Evolutionary conservation across 2,329 filamentous ascomycete genomes (phyloP).

Genomic region (Coniochaeta prunicola): DNA sequence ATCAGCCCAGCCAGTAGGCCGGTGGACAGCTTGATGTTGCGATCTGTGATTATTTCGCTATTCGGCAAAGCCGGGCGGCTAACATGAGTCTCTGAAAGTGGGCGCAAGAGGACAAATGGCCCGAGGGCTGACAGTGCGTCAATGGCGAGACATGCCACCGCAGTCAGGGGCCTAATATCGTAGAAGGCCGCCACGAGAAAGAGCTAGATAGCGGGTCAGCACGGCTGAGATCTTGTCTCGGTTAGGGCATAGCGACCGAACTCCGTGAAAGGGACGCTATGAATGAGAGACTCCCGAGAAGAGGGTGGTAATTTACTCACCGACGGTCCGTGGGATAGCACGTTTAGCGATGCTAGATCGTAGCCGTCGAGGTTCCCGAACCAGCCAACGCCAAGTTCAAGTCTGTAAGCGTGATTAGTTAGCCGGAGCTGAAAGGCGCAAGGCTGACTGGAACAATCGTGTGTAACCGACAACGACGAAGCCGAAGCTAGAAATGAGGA

Average conservation of each 20-base stretch:
- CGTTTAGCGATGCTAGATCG: slow-evolving; percentile 57
- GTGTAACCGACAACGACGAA: background rate
- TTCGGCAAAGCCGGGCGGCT: slow-evolving; percentile 47
- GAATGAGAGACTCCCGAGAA: background rate
- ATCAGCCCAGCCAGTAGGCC: slow-evolving; percentile 63
- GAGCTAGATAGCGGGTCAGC: slow-evolving; percentile 35
- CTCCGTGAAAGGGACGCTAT: background rate
- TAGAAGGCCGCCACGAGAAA: slow-evolving; percentile 77
- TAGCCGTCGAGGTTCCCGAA: slow-evolving; percentile 65
- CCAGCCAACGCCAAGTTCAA: slow-evolving; percentile 69
- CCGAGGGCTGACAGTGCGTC: slow-evolving; percentile 62
- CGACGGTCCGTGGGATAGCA: slow-evolving; percentile 69
- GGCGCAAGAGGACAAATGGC: slow-evolving; percentile 70
- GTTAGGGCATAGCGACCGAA: background rate
- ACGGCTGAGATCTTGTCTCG: slow-evolving; percentile 6
- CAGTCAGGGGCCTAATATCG: slow-evolving; percentile 53
- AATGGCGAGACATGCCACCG: slow-evolving; percentile 55
- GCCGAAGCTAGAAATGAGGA: background rate
- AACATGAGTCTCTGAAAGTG: slow-evolving; percentile 57
- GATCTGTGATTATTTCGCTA: slow-evolving; percentile 58
- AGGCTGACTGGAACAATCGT: background rate
- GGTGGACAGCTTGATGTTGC: slow-evolving; percentile 55
- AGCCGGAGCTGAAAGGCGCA: slow-evolving; percentile 15
- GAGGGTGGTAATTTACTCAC: slow-evolving; percentile 30
- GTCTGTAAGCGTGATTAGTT: slow-evolving; percentile 37